A percentile compares a stretch with the other conserved stretches of the same genome.
These are phyloP conservation scores for Fraxinus dipetala DNA, from an alignment of 305 asterid species.

Conservation along the genomic window DNA sequence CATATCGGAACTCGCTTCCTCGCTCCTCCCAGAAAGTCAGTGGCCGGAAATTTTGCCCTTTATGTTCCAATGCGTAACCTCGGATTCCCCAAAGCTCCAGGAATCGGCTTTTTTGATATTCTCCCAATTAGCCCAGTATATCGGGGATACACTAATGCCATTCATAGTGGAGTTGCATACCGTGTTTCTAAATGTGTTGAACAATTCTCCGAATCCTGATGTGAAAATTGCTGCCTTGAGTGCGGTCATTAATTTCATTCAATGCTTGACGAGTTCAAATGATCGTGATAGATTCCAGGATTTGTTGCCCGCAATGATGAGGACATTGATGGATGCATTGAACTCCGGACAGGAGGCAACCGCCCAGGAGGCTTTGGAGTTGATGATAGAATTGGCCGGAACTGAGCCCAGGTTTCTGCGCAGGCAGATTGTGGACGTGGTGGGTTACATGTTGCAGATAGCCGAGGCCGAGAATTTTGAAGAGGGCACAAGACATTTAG, in stretches of 20 bases:
- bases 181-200: conserved; percentile 67
- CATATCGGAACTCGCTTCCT: conserved; percentile 72
- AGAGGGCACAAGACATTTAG: conserved; percentile 87
- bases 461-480: conserved; percentile 79
- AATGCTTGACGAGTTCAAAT: conserved; percentile 61
- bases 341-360: conserved; percentile 77
- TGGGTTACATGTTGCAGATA: conserved; percentile 85
- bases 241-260: conserved; percentile 82
- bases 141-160: conserved; percentile 69
- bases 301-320: conserved; percentile 83
- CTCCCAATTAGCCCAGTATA: conserved; percentile 71
- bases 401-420: conserved; percentile 84
- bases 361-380: conserved; percentile 87
- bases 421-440: conserved; percentile 85
- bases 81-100: conserved; percentile 59
- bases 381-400: conserved; percentile 86
- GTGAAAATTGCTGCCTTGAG: conserved; percentile 82
- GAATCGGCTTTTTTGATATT: conserved; percentile 83
- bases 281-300: conserved; percentile 94
- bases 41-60: conserved; percentile 89
- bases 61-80: conserved; percentile 81
- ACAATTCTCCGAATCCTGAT: conserved; percentile 51
- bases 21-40: conserved; percentile 63
- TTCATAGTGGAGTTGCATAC: conserved; percentile 72
- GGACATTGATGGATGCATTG: conserved; percentile 78